phyloP scores from a whole-genome alignment of 1,284 basidiomycete species.

The Termitomyces sp. region DNA sequence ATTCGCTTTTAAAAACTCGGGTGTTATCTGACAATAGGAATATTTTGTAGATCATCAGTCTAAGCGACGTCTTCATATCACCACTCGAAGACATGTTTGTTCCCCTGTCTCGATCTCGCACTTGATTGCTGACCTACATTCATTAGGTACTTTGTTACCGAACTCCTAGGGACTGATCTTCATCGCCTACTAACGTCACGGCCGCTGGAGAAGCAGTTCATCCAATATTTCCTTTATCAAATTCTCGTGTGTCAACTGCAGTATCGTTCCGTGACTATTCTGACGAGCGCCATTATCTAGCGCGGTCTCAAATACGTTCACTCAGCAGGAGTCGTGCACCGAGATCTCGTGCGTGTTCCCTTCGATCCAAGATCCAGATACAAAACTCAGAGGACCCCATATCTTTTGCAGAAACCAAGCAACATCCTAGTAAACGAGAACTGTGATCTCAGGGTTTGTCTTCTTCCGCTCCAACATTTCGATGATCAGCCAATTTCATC shows the following conservation, averaged over 20 bases:
- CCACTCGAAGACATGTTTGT: constrained; percentile 93
- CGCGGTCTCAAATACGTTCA: constrained; percentile 99
- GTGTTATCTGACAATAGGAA: constrained; percentile 5
- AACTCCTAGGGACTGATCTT: constrained; percentile 95
- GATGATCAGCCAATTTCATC: not conserved
- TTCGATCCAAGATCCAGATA: not conserved
- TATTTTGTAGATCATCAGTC: constrained; percentile 84
- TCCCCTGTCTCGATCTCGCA: constrained; percentile 8
- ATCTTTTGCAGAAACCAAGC: constrained; percentile 78
- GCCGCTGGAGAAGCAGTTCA: constrained; percentile 99
- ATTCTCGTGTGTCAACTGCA: constrained; percentile 66
- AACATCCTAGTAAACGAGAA: constrained; percentile 99
- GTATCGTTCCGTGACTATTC: constrained; percentile 1
- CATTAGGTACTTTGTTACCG: constrained; percentile 95
- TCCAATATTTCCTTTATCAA: constrained; percentile 99
- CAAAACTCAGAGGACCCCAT: not conserved
- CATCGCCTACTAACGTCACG: constrained; percentile 95
- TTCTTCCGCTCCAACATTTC: constrained; percentile 5
- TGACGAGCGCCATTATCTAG: constrained; percentile 34
- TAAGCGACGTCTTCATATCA: constrained; percentile 99
- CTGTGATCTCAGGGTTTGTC: constrained; percentile 76
- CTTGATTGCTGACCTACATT: constrained; percentile 7
- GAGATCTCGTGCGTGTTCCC: constrained; percentile 70
- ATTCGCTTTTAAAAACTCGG: not conserved
- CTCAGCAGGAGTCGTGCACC: constrained; percentile 97